phyloP scores from a whole-genome alignment of 305 asterid genomes.

The Lippia alba region DNA sequence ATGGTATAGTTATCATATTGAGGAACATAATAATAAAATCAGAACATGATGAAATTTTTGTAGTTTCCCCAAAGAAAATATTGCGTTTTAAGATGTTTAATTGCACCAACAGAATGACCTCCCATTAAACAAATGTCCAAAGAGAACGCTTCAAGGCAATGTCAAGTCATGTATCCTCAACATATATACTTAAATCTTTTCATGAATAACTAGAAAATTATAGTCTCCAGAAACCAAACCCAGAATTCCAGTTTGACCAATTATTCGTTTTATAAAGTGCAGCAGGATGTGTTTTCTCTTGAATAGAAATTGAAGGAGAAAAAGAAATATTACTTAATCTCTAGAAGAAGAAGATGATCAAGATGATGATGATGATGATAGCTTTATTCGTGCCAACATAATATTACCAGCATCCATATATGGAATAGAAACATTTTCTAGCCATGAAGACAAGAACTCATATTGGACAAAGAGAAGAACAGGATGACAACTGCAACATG shows the following conservation, averaged over 20 bases:
- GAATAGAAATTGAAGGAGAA: neutral
- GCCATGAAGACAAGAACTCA: slow-evolving; percentile 27
- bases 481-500: slow-evolving; percentile 18
- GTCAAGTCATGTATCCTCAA: slow-evolving; percentile 18
- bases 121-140: neutral
- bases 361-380: neutral
- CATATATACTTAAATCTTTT: slow-evolving; percentile 20
- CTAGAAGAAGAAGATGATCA: neutral
- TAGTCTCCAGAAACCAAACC: slow-evolving; percentile 4
- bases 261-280: slow-evolving; percentile 5
- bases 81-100: slow-evolving; percentile 14
- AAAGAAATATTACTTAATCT: slow-evolving; percentile 1
- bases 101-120: slow-evolving; percentile 2
- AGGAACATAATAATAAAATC: neutral
- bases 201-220: neutral
- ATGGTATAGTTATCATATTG: neutral
- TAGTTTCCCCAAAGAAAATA: slow-evolving; percentile 7
- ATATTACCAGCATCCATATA: neutral
- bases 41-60: neutral
- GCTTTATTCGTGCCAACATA: neutral
- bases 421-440: slow-evolving; percentile 23
- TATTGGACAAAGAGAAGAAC: slow-evolving; percentile 6
- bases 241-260: slow-evolving; percentile 10
- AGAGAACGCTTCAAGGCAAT: neutral
- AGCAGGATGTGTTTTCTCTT: neutral